Percentiles rank a stretch among this genome's conserved stretches.
Conservation (phyloP, 495 filamentous ascomycete species). For the Trichoderma erinaceum region DNA sequence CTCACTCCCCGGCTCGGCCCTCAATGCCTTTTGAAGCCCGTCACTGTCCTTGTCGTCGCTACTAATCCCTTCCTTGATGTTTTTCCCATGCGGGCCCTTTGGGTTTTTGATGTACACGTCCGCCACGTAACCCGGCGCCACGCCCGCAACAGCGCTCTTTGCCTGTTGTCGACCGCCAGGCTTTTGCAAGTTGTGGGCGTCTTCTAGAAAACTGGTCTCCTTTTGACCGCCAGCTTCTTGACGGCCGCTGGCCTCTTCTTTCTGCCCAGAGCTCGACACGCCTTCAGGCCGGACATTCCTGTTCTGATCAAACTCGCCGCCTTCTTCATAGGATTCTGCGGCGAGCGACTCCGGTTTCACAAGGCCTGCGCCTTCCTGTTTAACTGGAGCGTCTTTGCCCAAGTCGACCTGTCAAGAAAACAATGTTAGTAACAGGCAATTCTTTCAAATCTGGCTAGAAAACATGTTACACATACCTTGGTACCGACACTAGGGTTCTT, state of each 20-base stretch:
- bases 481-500: constrained; percentile 27
- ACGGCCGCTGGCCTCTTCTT: no score
- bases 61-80: constrained; percentile 32
- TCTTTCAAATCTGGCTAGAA: neutral
- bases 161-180: neutral
- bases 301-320: constrained; percentile 26
- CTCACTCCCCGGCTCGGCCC: constrained; percentile 35
- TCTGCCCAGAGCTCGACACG: constrained; percentile 20
- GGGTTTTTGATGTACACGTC: constrained; percentile 21
- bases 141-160: neutral
- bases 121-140: constrained; percentile 31
- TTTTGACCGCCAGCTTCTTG: no score
- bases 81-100: constrained; percentile 35
- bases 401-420: constrained; percentile 18
- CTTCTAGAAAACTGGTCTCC: no score
- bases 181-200: no score
- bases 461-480: constrained; percentile 18
- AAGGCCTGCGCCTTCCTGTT: constrained; percentile 28
- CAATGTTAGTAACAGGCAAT: neutral
- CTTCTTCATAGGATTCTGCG: constrained; percentile 28
- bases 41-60: constrained; percentile 18
- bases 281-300: constrained; percentile 18
- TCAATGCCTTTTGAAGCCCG: constrained; percentile 24
- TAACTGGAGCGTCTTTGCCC: constrained; percentile 26
- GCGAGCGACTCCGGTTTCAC: constrained; percentile 33